phyloP scores from a whole-genome alignment of 768 basidiomycete species.

The Gymnopilus dilepis region DNA sequence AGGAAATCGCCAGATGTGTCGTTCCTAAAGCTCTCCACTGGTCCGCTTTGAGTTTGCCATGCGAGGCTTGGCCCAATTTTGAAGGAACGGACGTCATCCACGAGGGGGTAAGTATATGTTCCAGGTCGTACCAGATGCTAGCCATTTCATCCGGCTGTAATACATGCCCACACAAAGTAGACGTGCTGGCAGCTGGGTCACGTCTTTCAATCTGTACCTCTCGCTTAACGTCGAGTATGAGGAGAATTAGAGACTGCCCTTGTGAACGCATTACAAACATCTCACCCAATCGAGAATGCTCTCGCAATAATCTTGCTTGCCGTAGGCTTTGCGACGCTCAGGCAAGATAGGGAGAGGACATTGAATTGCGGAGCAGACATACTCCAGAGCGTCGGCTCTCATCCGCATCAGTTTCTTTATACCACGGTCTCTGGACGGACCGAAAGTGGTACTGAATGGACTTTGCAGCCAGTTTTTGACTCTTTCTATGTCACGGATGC shows the following conservation, averaged over 20 bases:
- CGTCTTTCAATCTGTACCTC: not conserved
- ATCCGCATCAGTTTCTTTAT: not conserved
- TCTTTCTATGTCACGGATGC: not conserved
- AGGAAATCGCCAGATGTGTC: slow-evolving; percentile 36
- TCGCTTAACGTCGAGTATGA: not conserved
- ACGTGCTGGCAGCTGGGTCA: not conserved
- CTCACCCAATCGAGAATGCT: not conserved
- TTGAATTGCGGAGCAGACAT: not conserved
- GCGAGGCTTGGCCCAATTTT: slow-evolving; percentile 19
- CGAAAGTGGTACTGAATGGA: not conserved
- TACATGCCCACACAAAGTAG: not conserved
- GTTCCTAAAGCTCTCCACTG: slow-evolving; percentile 39
- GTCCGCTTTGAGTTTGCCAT: slow-evolving; percentile 34
- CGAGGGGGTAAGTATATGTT: slow-evolving; percentile 26
- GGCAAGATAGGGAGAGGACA: too few relatives aligned
- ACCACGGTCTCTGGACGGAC: not conserved
- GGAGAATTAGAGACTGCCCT: too few relatives aligned
- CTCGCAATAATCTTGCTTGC: not conserved
- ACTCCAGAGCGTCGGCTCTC: not conserved
- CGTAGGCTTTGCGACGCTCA: not conserved
- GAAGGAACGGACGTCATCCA: slow-evolving; percentile 25
- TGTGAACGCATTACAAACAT: too few relatives aligned
- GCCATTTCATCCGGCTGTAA: slow-evolving; percentile 13
- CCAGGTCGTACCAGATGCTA: slow-evolving; percentile 28
- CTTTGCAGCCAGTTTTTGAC: not conserved